These are phyloP conservation scores for Cornus suecica DNA, from an alignment of 148 eudicot species.

Conservation along the genomic window DNA sequence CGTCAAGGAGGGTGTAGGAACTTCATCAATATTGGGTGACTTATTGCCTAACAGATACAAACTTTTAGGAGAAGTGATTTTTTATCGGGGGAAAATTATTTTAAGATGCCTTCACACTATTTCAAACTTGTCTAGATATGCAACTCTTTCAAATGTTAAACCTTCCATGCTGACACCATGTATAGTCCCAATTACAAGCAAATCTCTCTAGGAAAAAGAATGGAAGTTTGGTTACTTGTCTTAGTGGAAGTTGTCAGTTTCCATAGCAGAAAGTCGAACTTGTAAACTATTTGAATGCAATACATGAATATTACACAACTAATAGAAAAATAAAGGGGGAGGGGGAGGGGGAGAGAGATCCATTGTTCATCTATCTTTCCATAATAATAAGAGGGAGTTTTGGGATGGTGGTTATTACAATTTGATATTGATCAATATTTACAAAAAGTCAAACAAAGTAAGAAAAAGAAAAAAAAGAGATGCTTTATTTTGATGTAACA, in stretches of 20 bases:
- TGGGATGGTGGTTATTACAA: too few species aligned
- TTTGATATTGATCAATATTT: too few species aligned
- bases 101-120: neutral
- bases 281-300: neutral
- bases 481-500: neutral
- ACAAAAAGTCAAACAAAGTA: too few species aligned
- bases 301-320: neutral
- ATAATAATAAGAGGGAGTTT: too few species aligned
- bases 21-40: too few species aligned
- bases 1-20: too few species aligned
- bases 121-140: neutral
- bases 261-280: neutral
- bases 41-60: too few species aligned
- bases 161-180: neutral
- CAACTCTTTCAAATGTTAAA: neutral
- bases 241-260: too few species aligned
- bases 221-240: neutral
- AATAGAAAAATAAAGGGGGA: too few species aligned
- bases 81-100: neutral
- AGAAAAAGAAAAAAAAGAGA: too few species aligned
- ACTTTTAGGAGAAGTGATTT: too few species aligned
- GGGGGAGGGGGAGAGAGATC: neutral
- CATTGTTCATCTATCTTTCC: too few species aligned
- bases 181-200: neutral
- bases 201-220: neutral